Evolutionary conservation across 352 stramenopile genomes (phyloP).

Genomic region (Phytophthora pini): DNA sequence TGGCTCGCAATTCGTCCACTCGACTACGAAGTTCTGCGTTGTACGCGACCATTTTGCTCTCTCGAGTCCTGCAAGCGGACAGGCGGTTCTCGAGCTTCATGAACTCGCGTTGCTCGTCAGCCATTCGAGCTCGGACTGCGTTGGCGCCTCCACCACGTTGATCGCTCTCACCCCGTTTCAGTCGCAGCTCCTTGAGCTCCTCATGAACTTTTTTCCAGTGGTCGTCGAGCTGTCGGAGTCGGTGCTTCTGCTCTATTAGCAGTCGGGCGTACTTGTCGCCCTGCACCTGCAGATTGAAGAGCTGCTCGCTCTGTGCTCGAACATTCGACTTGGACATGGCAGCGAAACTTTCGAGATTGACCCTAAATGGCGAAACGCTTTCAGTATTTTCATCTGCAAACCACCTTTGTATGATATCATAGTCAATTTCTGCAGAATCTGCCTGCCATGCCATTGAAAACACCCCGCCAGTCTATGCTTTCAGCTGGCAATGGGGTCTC

Average conservation of each 20-base stretch:
- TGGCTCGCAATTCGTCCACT: constrained; percentile 72
- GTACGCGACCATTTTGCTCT: constrained; percentile 76
- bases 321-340: constrained; percentile 71
- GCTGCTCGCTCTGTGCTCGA: constrained; percentile 74
- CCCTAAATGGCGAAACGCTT: constrained; percentile 23
- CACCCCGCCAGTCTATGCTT: constrained; percentile 16
- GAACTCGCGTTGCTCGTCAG: constrained; percentile 76
- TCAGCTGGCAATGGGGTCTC: constrained; percentile 3
- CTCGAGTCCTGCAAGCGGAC: constrained; percentile 70
- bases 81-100: constrained; percentile 85
- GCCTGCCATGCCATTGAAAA: constrained; percentile 25
- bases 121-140: constrained; percentile 71
- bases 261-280: constrained; percentile 81
- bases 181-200: constrained; percentile 70
- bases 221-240: constrained; percentile 67
- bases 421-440: constrained; percentile 1
- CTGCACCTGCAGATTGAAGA: constrained; percentile 86
- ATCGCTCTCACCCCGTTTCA: constrained; percentile 75
- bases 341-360: constrained; percentile 5
- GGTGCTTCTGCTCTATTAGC: constrained; percentile 76
- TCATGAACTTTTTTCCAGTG: constrained; percentile 74
- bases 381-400: constrained; percentile 29
- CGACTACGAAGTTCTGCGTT: constrained; percentile 61
- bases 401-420: not conserved
- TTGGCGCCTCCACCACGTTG: constrained; percentile 75